A percentile compares a stretch with the other conserved stretches of the same genome.
Evolutionary conservation across 371 early-diverging fungal genomes (phyloP).

Genomic region (Catenaria anguillulae): DNA sequence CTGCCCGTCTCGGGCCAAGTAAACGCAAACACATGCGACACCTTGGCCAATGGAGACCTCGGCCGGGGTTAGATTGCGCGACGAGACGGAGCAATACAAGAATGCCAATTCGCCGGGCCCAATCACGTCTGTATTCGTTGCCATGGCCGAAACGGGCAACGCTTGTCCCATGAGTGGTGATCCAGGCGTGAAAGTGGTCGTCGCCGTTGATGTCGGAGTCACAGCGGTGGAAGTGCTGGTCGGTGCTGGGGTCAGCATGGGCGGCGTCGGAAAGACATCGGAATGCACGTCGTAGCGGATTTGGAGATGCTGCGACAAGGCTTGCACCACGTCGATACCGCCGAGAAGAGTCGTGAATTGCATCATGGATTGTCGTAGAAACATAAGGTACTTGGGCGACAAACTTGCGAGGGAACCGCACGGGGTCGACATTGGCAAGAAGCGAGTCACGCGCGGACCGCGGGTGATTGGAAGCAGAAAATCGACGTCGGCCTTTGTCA

Average conservation of each 20-base stretch:
- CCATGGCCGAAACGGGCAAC: conserved; percentile 14
- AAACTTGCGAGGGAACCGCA: conserved; percentile 27
- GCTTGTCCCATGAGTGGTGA: not conserved
- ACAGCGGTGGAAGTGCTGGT: too few species aligned
- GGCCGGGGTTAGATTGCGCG: conserved; percentile 29
- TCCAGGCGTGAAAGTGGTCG: too few species aligned
- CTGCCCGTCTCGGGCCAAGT: conserved; percentile 31
- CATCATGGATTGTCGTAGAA: conserved; percentile 46
- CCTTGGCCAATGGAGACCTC: conserved; percentile 56
- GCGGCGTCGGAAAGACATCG: not conserved
- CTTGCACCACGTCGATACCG: conserved; percentile 38
- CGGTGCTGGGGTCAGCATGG: too few species aligned
- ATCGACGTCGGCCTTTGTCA: conserved; percentile 49
- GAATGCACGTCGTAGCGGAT: conserved; percentile 24
- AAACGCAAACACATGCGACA: conserved; percentile 47
- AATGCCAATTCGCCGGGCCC: conserved; percentile 40
- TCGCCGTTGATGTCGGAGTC: too few species aligned
- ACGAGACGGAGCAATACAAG: conserved; percentile 38
- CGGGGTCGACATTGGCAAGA: conserved; percentile 31
- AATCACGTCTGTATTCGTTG: too few species aligned
- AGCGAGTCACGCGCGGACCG: conserved; percentile 18
- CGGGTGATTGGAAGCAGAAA: conserved; percentile 43
- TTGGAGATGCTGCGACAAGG: conserved; percentile 32
- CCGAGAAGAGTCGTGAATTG: conserved; percentile 28
- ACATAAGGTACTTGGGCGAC: conserved; percentile 40